These are phyloP conservation scores for Sporobolomyces phaffii DNA, from an alignment of 768 basidiomycete species.

Conservation along the genomic window DNA sequence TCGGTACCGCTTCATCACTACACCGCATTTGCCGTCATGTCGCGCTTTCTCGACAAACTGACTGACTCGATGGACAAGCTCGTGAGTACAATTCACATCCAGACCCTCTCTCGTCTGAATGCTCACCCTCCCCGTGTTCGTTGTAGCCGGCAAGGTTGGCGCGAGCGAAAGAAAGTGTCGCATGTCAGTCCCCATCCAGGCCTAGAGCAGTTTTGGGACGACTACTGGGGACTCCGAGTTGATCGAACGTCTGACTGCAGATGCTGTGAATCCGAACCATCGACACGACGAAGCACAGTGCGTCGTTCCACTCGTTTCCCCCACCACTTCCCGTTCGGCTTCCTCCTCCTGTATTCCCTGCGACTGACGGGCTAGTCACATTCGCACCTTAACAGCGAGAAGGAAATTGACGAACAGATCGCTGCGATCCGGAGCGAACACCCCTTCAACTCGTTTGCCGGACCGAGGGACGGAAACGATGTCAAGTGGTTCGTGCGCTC, in stretches of 20 bases:
- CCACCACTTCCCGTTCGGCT: neutral
- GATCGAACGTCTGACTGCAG: too few relatives aligned
- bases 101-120: neutral
- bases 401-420: constrained; percentile 45
- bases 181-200: neutral
- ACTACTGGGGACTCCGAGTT: too few relatives aligned
- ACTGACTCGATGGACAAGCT: constrained; percentile 21
- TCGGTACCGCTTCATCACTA: too few relatives aligned
- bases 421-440: constrained; percentile 70
- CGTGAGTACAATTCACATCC: neutral
- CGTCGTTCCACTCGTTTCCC: neutral
- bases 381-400: too few relatives aligned
- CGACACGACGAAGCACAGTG: constrained; percentile 62
- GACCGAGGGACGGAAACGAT: constrained; percentile 60
- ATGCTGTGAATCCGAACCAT: constrained; percentile 34
- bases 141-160: neutral
- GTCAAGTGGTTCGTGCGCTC: constrained; percentile 66
- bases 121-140: too few relatives aligned
- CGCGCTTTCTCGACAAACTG: constrained; percentile 16
- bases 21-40: too few relatives aligned
- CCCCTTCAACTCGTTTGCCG: constrained; percentile 79
- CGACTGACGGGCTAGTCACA: too few relatives aligned
- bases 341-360: too few relatives aligned
- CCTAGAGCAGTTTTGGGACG: too few relatives aligned
- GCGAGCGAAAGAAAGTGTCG: constrained; percentile 7